Evolutionary conservation across 176 grass and related monocot genomes (phyloP), one percentile per base, ranked within the genome.

Genomic region (Hordeum marinum): DNA sequence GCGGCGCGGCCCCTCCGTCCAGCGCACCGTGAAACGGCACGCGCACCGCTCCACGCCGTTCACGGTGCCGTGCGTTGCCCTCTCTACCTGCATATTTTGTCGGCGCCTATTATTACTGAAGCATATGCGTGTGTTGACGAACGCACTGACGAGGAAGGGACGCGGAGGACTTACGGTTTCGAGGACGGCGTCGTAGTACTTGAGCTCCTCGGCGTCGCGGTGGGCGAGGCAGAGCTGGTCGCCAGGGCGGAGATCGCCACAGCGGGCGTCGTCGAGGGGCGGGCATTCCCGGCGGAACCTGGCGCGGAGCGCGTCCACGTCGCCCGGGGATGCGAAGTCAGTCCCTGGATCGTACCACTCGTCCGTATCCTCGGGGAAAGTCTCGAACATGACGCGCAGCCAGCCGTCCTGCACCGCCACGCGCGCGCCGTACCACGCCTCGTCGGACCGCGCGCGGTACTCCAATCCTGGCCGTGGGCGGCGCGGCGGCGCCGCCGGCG

Each of bases 311-410:
- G 65, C 58, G 59, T 35, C 75, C 43, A 83, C 74, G 35, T 15
- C 84, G 32, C 7, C 42, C 48, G 27, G 25, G 48, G 37, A 27
- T 18, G 82, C 18, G 78, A 90, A 34, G 7, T 12, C 50, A 34
- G 9, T 6, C 7, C 63, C 63, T 46, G 83, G 72, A 25, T 72
- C 42, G 73, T 79, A 83, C 73, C 84, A 90, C 32, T 86, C 84
- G 79, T 90, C 88, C 42, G 0, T 7, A 25, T 90, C 88, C 58
- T 90, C 80, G 14, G 0, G 3, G 79, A 83, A 90, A 21, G 57
- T 17, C 84, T 90, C 84, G 84, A 74, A 90, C 88, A 90, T 86
- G 63, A 90, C 84, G 46, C 88, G 83, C 20, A 79, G 65, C 35
- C 35, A 80, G 79, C 84, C 35, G 29, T 36, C 11, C 79, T 90